Base-by-base conservation (phyloP, 1,284 basidiomycete species). In the Puccinia hordei region DNA sequence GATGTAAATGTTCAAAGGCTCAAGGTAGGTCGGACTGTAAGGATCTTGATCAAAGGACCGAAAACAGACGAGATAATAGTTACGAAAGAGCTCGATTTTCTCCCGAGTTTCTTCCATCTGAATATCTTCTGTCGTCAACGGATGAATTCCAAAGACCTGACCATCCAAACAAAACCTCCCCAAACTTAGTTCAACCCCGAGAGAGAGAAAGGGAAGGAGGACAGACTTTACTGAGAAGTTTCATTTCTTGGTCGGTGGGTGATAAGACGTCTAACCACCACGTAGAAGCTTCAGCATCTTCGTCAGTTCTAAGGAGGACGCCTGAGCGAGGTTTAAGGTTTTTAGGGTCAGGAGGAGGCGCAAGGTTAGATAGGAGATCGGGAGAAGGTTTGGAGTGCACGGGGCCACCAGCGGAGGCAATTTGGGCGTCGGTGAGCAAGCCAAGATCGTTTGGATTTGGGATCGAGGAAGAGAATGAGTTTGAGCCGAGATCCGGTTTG, bases 1-100 rank as follows among this genome's bases (percentile, higher is more conserved):
- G 85, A 99, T 97, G 87, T 99, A 99, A 95, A 98, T 98, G 88
- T 99, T 99, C 82, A 99, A 88, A 41, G 97, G 97, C 86, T 99
- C 96, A 73, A 99, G 90, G 86, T 99, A 93, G 0, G 95, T 99
- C 12, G 96, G 95, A 84, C 93, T 95, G 87, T 98, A 98, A 19
- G 91, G 93, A 86, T 99, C 96, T 88, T 99, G 97, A 87, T 99
- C 97, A 87, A 99, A 99, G 82, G 94, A 93, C 82, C 97, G 92
- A 89, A 99, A 99, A 90, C 96, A 99, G 82, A 99, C 97, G 72
- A 99, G 91, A 86, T 98, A 99, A 86, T 99, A 99, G 86, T 97
- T 98, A 80, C 95, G 89, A 89, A 99, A 99, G 24, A 99, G 90
- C 86, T 99, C 97, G 83, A 99, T 99, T 89, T 99, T 99, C 87